These are phyloP conservation scores for Fragaria nilgerrensis DNA, from an alignment of 306 rosid genomes.

Conservation along the genomic window DNA sequence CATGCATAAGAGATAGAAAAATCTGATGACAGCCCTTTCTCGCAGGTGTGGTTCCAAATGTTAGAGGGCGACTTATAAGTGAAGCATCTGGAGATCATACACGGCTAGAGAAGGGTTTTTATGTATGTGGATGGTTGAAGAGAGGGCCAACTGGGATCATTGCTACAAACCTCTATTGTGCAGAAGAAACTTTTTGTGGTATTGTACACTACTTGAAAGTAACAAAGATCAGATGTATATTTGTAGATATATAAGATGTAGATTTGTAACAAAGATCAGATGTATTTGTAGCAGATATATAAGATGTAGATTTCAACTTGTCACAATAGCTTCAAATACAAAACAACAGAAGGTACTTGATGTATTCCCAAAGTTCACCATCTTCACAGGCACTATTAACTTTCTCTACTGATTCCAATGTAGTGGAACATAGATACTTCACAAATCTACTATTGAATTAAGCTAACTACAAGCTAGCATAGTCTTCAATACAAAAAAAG, in stretches of 20 bases:
- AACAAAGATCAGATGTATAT: neutral
- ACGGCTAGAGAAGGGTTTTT: slow-evolving; percentile 66
- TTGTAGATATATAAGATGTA: too few relatives aligned
- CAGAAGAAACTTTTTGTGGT: slow-evolving; percentile 80
- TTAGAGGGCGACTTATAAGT: slow-evolving; percentile 66
- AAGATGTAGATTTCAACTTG: too few relatives aligned
- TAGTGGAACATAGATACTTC: too few relatives aligned
- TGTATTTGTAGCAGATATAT: neutral
- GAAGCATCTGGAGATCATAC: slow-evolving; percentile 39
- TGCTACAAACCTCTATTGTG: slow-evolving; percentile 83
- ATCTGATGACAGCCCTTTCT: slow-evolving; percentile 13
- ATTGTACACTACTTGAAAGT: neutral
- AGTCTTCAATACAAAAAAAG: too few relatives aligned
- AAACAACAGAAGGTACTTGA: too few relatives aligned
- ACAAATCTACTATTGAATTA: too few relatives aligned
- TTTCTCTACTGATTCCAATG: too few relatives aligned
- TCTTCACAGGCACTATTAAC: too few relatives aligned
- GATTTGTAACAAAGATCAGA: too few relatives aligned
- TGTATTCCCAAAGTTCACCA: too few relatives aligned
- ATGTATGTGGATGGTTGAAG: slow-evolving; percentile 94
- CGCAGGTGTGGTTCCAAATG: slow-evolving; percentile 83
- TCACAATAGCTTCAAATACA: too few relatives aligned
- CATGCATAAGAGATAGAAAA: neutral
- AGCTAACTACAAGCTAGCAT: too few relatives aligned
- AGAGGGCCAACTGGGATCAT: slow-evolving; percentile 98